A percentile compares a stretch with the other conserved stretches of the same genome.
Evolutionary conservation across 805 yeast species (phyloP).

Genomic region (Cyberlindnera bimundalis): DNA sequence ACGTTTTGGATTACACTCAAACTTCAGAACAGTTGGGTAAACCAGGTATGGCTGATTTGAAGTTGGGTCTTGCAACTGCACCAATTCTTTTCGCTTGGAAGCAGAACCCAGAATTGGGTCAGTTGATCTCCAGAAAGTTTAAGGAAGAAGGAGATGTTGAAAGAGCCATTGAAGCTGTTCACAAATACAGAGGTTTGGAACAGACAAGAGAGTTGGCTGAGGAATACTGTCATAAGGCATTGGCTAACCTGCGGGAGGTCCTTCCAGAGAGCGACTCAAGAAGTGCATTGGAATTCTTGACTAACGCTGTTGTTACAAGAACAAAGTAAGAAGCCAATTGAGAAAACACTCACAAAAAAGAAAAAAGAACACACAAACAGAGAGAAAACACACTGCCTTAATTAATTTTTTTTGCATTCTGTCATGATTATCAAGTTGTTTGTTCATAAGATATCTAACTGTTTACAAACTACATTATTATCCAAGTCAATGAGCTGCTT

Average conservation of each 20-base stretch:
- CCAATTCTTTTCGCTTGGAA: slow-evolving; percentile 96
- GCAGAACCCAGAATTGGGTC: slow-evolving; percentile 79
- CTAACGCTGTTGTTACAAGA: slow-evolving; percentile 81
- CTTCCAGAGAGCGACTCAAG: slow-evolving; percentile 89
- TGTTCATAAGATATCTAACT: no score
- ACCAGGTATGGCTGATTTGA: slow-evolving; percentile 93
- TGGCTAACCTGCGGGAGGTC: slow-evolving; percentile 56
- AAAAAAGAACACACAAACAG: no score
- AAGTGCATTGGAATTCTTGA: slow-evolving; percentile 79
- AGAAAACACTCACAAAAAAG: no score
- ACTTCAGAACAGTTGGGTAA: slow-evolving; percentile 83
- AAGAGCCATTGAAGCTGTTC: slow-evolving; percentile 72
- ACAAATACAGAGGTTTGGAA: slow-evolving; percentile 65
- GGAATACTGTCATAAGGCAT: slow-evolving; percentile 72
- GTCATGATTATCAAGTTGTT: no score
- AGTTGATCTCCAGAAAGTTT: slow-evolving; percentile 80
- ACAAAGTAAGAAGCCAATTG: slow-evolving; percentile 48
- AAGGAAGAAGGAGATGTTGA: slow-evolving; percentile 79
- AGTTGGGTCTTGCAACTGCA: slow-evolving; percentile 94
- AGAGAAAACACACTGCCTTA: no score
- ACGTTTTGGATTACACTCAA: slow-evolving; percentile 92
- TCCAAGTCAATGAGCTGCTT: no score
- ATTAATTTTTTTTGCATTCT: no score
- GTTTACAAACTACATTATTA: no score
- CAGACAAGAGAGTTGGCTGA: slow-evolving; percentile 76